These are phyloP conservation scores for Neurospora sp. DNA, from an alignment of 495 filamentous ascomycete genomes.

Conservation along the genomic window DNA sequence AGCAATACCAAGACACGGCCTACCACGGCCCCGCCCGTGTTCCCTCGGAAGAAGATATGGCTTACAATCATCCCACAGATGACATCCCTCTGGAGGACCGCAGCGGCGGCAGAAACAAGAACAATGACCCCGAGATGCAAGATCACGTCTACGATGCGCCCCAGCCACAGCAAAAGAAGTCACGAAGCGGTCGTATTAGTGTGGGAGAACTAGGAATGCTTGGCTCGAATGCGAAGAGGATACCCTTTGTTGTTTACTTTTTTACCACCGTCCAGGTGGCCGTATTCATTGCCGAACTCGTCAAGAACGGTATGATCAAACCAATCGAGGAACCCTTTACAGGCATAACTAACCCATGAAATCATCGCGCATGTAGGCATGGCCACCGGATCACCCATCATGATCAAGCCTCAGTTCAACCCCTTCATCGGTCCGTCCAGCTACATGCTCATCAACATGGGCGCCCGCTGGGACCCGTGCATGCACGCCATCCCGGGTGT, in stretches of 20 bases:
- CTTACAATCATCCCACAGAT: slow-evolving; percentile 39
- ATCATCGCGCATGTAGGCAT: slow-evolving; percentile 19
- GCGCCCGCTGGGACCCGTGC: slow-evolving; percentile 82
- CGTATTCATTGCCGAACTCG: slow-evolving; percentile 87
- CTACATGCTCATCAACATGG: slow-evolving; percentile 91
- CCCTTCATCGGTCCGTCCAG: slow-evolving; percentile 92
- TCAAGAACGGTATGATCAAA: slow-evolving; percentile 57
- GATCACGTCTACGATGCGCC: slow-evolving; percentile 42
- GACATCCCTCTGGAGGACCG: slow-evolving; percentile 56
- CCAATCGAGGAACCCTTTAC: background rate
- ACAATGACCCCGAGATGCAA: slow-evolving; percentile 31
- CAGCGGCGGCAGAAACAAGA: slow-evolving; percentile 16
- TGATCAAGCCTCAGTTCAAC: slow-evolving; percentile 79
- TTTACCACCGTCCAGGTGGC: slow-evolving; percentile 66
- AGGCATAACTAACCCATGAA: background rate
- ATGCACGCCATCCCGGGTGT: slow-evolving; percentile 74
- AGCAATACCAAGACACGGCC: slow-evolving; percentile 42
- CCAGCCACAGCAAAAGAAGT: slow-evolving; percentile 10
- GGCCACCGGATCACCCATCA: slow-evolving; percentile 67
- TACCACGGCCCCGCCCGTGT: slow-evolving; percentile 43
- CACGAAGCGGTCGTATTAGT: slow-evolving; percentile 24
- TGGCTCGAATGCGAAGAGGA: slow-evolving; percentile 41
- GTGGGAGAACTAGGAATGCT: slow-evolving; percentile 40
- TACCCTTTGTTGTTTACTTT: slow-evolving; percentile 74
- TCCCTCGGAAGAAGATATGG: slow-evolving; percentile 25